A percentile compares a stretch with the other conserved stretches of the same genome.
These are phyloP conservation scores for Basidioascus undulatus DNA, from an alignment of 768 basidiomycete genomes.

Conservation along the genomic window DNA sequence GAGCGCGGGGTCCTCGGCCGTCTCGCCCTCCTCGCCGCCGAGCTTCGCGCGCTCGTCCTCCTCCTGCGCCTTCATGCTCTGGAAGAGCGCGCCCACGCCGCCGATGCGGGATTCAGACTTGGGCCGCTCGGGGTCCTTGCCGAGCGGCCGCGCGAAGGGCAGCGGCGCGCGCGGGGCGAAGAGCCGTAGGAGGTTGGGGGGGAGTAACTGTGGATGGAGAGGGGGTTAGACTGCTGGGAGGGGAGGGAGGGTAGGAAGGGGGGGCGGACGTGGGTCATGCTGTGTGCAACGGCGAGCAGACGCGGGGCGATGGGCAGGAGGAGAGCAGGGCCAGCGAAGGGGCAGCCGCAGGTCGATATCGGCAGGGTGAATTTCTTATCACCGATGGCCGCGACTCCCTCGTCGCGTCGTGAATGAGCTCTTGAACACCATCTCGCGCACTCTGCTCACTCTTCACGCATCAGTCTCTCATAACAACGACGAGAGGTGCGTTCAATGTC, in stretches of 20 bases:
- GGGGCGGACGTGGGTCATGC: too few species aligned
- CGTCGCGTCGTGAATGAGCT: too few species aligned
- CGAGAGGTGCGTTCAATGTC: too few species aligned
- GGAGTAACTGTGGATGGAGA: constrained; percentile 45
- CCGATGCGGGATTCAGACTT: constrained; percentile 24
- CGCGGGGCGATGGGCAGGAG: too few species aligned
- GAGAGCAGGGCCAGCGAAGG: too few species aligned
- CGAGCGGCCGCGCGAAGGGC: constrained; percentile 62
- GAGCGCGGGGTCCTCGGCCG: constrained; percentile 2
- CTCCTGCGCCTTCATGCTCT: constrained; percentile 31
- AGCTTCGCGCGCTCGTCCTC: constrained; percentile 6
- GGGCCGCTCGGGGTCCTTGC: constrained; percentile 55
- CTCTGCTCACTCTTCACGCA: too few species aligned
- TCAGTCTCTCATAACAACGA: too few species aligned
- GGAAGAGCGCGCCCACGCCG: constrained; percentile 55
- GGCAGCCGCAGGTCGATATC: too few species aligned
- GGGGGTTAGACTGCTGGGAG: neutral
- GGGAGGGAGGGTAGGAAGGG: neutral
- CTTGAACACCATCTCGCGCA: too few species aligned
- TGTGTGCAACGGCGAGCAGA: too few species aligned
- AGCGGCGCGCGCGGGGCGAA: constrained; percentile 83
- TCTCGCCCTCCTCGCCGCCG: constrained; percentile 36
- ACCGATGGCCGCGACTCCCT: too few species aligned
- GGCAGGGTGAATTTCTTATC: too few species aligned
- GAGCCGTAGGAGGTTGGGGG: constrained; percentile 85